Percentiles rank a stretch among this genome's conserved stretches.
These are phyloP conservation scores for Apiospora sp. DNA, from an alignment of 2,329 filamentous ascomycete genomes.

Conservation along the genomic window DNA sequence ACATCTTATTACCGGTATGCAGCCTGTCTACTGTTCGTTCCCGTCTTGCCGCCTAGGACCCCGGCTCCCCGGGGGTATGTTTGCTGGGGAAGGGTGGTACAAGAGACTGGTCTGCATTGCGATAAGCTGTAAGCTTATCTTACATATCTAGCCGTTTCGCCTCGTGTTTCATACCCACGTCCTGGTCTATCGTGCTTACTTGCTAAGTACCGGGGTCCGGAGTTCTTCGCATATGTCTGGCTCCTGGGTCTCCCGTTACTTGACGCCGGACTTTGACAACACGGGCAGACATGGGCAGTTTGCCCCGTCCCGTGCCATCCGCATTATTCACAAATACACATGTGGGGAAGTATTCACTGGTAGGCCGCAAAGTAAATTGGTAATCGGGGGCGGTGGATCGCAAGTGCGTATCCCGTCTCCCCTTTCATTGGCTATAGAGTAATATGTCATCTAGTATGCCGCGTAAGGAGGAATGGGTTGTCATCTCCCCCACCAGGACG, in stretches of 20 bases:
- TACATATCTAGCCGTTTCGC: neutral
- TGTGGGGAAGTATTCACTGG: neutral
- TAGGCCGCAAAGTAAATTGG: neutral
- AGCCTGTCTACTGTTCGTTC: neutral
- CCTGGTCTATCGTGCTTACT: neutral
- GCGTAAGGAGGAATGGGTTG: neutral
- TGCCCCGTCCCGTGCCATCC: neutral
- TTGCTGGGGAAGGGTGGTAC: neutral
- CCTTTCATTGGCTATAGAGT: constrained; percentile 5
- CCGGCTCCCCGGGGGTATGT: neutral
- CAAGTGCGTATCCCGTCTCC: constrained; percentile 6
- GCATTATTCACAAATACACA: neutral
- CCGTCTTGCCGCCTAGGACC: neutral
- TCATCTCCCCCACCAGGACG: neutral
- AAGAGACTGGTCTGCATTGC: no score
- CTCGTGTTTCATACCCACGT: constrained; percentile 21
- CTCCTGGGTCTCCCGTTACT: neutral
- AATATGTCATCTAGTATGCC: neutral
- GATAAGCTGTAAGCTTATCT: neutral
- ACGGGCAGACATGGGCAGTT: neutral
- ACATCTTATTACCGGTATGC: neutral
- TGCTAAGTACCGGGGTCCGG: neutral
- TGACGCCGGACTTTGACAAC: neutral
- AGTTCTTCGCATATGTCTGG: neutral
- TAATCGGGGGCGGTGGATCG: neutral